Conservation (phyloP, 140 eudicot species). For the Cichorium intybus region DNA sequence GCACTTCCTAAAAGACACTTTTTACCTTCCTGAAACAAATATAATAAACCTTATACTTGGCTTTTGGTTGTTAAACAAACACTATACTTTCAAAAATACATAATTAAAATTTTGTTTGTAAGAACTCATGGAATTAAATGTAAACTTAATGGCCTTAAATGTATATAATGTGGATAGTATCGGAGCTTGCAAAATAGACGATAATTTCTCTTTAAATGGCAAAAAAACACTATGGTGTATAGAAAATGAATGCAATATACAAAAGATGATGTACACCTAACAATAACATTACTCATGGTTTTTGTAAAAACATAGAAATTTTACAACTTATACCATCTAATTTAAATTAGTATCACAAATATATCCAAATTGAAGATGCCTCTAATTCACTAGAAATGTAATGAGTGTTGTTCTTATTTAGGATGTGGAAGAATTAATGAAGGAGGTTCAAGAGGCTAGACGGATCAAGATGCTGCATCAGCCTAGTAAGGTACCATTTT, state of each 20-base stretch:
- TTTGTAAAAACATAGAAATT: no score
- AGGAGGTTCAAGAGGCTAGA: slow-evolving; percentile 96
- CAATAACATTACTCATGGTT: not conserved
- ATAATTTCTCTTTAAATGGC: not conserved
- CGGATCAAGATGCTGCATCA: slow-evolving; percentile 95
- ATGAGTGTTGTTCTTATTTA: slow-evolving; percentile 26
- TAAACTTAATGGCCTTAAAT: not conserved
- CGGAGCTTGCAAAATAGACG: not conserved
- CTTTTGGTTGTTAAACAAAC: not conserved
- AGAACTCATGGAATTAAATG: not conserved
- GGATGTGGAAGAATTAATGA: slow-evolving; percentile 92
- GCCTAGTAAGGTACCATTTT: slow-evolving; percentile 75
- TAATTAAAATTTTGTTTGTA: not conserved
- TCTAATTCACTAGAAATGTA: no score
- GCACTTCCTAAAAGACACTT: not conserved
- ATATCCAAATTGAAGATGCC: no score
- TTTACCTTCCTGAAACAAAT: not conserved
- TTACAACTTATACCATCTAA: no score
- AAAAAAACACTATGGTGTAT: not conserved
- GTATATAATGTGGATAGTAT: not conserved
- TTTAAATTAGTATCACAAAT: no score
- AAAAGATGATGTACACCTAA: not conserved
- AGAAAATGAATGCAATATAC: not conserved
- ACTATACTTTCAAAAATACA: not conserved
- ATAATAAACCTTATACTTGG: not conserved